phyloP scores from a whole-genome alignment of 1,284 basidiomycete species.

The Tetrapyrgos nigripes region DNA sequence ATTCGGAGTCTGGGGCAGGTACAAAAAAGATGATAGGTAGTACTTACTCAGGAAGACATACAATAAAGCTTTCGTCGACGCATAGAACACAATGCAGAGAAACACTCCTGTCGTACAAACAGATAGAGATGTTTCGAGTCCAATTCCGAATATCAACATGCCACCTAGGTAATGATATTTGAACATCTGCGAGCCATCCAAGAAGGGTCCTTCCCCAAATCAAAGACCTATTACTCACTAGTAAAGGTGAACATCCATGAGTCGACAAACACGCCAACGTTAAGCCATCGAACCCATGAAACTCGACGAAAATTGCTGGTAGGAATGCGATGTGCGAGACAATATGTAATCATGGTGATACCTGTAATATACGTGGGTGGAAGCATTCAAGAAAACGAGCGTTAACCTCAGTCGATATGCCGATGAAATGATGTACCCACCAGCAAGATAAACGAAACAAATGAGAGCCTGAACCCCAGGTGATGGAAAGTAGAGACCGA shows the following conservation, averaged over 20 bases:
- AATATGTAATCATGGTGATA: constrained; percentile 39
- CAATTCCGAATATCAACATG: constrained; percentile 40
- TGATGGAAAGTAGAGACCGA: constrained; percentile 10
- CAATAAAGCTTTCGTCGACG: constrained; percentile 39
- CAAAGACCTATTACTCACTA: constrained; percentile 29
- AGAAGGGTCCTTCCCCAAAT: background rate
- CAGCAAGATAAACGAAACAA: constrained; percentile 12
- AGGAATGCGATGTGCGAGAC: constrained; percentile 34
- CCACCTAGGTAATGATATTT: constrained; percentile 30
- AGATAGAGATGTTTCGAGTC: constrained; percentile 32
- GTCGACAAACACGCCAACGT: constrained; percentile 39
- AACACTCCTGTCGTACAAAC: constrained; percentile 40
- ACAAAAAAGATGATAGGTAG: background rate
- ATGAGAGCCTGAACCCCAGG: constrained; percentile 10
- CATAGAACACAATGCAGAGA: constrained; percentile 41
- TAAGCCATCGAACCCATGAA: constrained; percentile 37
- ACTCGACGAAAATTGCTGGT: constrained; percentile 28
- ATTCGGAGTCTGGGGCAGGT: background rate
- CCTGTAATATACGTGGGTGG: constrained; percentile 25
- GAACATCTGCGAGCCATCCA: background rate
- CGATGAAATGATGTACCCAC: constrained; percentile 1
- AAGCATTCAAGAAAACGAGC: background rate
- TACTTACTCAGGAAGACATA: constrained; percentile 40
- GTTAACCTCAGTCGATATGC: background rate
- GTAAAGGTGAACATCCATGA: constrained; percentile 43